Conservation (phyloP, 768 basidiomycete genomes). For the Cystofilobasidium capitatum region DNA sequence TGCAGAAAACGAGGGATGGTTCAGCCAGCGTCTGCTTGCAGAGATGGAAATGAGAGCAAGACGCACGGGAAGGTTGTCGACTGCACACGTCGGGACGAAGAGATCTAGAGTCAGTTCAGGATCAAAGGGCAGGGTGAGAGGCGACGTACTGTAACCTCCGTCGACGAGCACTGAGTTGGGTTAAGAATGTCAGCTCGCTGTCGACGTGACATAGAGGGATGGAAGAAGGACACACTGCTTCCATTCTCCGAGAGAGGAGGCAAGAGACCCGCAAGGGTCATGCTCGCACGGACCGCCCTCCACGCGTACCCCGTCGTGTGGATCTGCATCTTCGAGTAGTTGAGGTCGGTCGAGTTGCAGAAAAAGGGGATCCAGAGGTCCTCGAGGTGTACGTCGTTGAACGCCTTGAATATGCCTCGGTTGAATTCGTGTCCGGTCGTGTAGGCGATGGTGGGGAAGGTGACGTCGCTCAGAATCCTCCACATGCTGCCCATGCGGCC, state of each 20-base stretch:
- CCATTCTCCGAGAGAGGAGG: constrained; percentile 94
- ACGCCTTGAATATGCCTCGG: constrained; percentile 85
- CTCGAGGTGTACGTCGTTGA: constrained; percentile 73
- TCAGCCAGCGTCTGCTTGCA: not conserved
- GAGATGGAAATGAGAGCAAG: not conserved
- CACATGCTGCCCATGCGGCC: constrained; percentile 83
- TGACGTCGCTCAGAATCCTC: constrained; percentile 84
- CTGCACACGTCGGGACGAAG: constrained; percentile 40
- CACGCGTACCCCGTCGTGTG: constrained; percentile 99
- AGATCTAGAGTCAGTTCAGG: constrained; percentile 17
- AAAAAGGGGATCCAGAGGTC: constrained; percentile 99
- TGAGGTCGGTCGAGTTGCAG: constrained; percentile 96
- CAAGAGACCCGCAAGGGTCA: constrained; percentile 89
- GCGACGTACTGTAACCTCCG: constrained; percentile 46
- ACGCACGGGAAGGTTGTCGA: constrained; percentile 77
- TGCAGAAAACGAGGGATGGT: constrained; percentile 35
- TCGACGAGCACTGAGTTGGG: constrained; percentile 37
- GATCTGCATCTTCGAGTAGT: constrained; percentile 89
- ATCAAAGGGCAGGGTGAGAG: constrained; percentile 52
- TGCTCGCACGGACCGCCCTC: constrained; percentile 72
- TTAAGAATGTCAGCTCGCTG: not conserved
- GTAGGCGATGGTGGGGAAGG: constrained; percentile 83
- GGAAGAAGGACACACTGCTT: constrained; percentile 40
- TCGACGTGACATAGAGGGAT: not conserved
- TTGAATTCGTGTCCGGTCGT: constrained; percentile 75